Conservation (phyloP, 2,329 filamentous ascomycete species). For the Cladorrhinum sp. region DNA sequence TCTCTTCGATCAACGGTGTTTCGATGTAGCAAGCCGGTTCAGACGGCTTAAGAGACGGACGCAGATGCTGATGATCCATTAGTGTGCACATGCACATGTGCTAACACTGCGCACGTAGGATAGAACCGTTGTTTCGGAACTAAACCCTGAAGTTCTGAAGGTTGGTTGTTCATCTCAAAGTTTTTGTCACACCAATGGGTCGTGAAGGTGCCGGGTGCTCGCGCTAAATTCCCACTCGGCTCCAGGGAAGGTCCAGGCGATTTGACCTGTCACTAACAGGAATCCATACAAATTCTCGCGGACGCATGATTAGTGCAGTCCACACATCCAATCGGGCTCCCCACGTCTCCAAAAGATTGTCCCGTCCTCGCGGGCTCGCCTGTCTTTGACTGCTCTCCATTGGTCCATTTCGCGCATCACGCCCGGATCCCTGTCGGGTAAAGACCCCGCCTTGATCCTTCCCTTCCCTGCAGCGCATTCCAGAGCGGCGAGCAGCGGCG, state of each 20-base stretch:
- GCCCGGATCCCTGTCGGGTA: constrained; percentile 15
- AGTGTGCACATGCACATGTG: too few relatives aligned
- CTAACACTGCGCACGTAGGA: neutral
- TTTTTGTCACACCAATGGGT: neutral
- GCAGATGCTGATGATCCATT: constrained; percentile 2
- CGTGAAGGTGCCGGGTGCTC: neutral
- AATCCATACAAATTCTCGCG: constrained; percentile 8
- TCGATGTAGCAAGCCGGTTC: constrained; percentile 1
- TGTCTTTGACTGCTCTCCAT: constrained; percentile 7
- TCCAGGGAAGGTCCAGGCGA: neutral
- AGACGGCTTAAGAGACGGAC: neutral
- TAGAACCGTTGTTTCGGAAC: constrained; percentile 4
- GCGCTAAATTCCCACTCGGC: too few relatives aligned
- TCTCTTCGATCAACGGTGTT: constrained; percentile 9
- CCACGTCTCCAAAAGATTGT: constrained; percentile 3
- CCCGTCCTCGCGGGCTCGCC: constrained; percentile 11
- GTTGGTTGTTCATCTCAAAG: neutral
- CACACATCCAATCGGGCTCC: constrained; percentile 13
- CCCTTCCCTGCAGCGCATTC: constrained; percentile 10
- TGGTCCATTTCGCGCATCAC: constrained; percentile 15
- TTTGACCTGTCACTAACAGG: constrained; percentile 5
- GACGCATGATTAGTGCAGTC: constrained; percentile 14
- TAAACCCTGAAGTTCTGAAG: neutral
- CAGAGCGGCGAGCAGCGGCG: neutral
- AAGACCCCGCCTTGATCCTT: constrained; percentile 22